Conservation (phyloP, 257 asterid species). For the Solanum bukasovii region DNA sequence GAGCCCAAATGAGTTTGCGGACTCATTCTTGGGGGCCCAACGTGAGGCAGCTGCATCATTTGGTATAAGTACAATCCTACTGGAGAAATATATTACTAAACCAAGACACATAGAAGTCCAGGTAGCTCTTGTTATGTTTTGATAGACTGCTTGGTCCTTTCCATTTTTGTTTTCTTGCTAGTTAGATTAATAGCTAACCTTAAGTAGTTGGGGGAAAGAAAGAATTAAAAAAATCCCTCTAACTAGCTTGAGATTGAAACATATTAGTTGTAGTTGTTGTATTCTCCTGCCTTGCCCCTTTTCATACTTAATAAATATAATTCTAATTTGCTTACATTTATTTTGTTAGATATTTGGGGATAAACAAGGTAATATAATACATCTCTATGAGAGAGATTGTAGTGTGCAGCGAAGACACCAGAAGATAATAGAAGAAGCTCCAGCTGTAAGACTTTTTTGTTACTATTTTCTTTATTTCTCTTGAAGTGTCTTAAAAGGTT, state of each 20-base stretch:
- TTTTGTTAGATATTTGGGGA: conserved; percentile 78
- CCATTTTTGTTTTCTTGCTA: not conserved
- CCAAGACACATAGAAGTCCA: conserved; percentile 99
- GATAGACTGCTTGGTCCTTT: not conserved
- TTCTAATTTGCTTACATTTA: not conserved
- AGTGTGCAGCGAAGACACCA: conserved; percentile 99
- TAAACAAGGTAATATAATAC: conserved; percentile 72
- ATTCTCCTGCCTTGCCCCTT: not conserved
- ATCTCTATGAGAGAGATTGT: conserved; percentile 97
- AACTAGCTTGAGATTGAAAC: not conserved
- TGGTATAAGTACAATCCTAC: conserved; percentile 74
- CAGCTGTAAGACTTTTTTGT: conserved; percentile 54
- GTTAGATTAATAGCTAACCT: not conserved
- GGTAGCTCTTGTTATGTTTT: conserved; percentile 34
- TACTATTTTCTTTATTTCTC: not conserved
- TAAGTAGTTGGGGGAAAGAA: not conserved
- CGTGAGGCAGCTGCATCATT: conserved; percentile 99
- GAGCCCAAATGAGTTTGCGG: conserved; percentile 64
- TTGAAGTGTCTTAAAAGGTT: not conserved
- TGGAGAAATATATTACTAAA: conserved; percentile 91
- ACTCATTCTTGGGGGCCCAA: conserved; percentile 90
- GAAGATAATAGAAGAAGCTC: conserved; percentile 99
- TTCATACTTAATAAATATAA: not conserved
- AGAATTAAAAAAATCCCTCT: not conserved
- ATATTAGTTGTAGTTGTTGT: not conserved